Evolutionary conservation across 352 stramenopile genomes (phyloP).

Genomic region (Pythium phragmitis): DNA sequence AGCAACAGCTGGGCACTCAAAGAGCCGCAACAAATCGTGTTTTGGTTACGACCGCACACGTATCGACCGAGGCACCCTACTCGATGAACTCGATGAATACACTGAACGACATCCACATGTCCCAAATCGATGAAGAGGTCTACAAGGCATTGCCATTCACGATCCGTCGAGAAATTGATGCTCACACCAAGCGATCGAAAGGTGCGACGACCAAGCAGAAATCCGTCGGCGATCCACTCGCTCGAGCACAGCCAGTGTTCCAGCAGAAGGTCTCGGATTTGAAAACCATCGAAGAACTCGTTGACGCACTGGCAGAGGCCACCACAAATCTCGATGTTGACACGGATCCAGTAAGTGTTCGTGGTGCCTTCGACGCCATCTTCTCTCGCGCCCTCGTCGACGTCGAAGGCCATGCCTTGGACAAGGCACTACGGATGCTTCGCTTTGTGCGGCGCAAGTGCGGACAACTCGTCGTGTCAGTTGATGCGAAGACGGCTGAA

Average conservation of each 20-base stretch:
- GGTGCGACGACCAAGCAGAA: not conserved
- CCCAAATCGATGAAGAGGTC: slow-evolving; percentile 77
- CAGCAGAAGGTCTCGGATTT: slow-evolving; percentile 18
- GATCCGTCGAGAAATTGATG: slow-evolving; percentile 72
- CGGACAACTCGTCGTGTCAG: not conserved
- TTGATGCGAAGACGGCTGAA: not conserved
- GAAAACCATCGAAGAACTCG: slow-evolving; percentile 58
- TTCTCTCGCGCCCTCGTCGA: slow-evolving; percentile 74
- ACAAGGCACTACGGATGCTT: slow-evolving; percentile 64
- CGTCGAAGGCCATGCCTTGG: slow-evolving; percentile 55
- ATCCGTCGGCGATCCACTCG: not conserved
- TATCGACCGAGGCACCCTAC: not conserved
- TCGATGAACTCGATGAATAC: slow-evolving; percentile 20
- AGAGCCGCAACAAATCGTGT: not conserved
- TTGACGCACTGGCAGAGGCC: slow-evolving; percentile 27
- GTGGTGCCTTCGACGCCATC: slow-evolving; percentile 60
- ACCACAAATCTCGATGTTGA: slow-evolving; percentile 8
- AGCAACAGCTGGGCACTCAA: slow-evolving; percentile 17
- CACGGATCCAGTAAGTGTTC: not conserved
- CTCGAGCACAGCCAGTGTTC: not conserved
- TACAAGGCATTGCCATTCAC: slow-evolving; percentile 66
- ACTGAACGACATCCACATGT: slow-evolving; percentile 71
- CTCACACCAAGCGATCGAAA: slow-evolving; percentile 52
- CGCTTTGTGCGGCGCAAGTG: slow-evolving; percentile 73
- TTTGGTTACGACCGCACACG: slow-evolving; percentile 17